Base-by-base conservation (phyloP, 1,139 yeast genomes). In the Pichia sp. region DNA sequence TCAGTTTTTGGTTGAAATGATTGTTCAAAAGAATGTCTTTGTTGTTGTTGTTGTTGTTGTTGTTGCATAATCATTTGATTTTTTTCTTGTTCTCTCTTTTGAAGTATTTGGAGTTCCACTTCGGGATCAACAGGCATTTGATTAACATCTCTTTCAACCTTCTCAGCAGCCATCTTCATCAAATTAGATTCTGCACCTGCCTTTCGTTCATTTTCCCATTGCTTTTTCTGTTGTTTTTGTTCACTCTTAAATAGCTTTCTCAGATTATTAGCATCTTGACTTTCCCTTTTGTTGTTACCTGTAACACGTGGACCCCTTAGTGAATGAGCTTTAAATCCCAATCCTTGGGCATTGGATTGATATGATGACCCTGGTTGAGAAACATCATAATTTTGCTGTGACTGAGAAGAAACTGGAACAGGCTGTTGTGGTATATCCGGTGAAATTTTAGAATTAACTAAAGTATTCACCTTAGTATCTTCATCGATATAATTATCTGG, bases 391-490 rank as follows among this genome's bases (percentile, higher is more conserved):
- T 15, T 18, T 15, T 28, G 29, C 14, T 19, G 15, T 18, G 35
- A n/a, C n/a, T n/a, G n/a, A n/a, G n/a, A n/a, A n/a, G n/a, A n/a
- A n/a, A 10, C n/a, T 19, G 23, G 13, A 19, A 16, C 5, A 3
- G 33, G 19, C 7, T 13, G n/a, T 14, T n/a, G 22, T 7, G 2
- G 4, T 7, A 7, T 21, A 13, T 5, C 22, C 5, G 21, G 19
- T 6, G 18, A 3, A 6, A 4, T 16, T 11, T 37, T 33, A 2
- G 31, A 18, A 30, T 39, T 39, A 5, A 15, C 27, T 9, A 49
- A 14, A 2, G 61, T 54, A 36, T 57, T 56, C 18, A 48, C 45
- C 32, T 50, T 49, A 3, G 59, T 55, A 24, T 50, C 48, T 20
- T 43, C 47, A 38, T 55, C 59, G 39, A 50, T 30, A 19, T 43